phyloP scores from a whole-genome alignment of 805 yeast genomes.

The Kodamaea leandrae region DNA sequence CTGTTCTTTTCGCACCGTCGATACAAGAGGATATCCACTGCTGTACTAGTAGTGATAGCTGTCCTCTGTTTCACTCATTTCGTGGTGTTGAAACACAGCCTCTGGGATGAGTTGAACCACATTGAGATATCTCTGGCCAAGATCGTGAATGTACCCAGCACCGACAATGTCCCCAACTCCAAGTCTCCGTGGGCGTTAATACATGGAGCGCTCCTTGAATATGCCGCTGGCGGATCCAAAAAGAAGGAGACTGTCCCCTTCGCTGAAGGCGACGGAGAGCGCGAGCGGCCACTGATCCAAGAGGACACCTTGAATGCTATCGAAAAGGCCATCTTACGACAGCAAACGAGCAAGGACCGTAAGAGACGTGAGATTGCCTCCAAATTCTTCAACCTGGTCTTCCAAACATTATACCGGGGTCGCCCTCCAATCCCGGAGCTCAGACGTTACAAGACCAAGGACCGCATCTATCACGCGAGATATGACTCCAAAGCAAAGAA shows the following conservation, averaged over 20 bases:
- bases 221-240: slow-evolving; percentile 3
- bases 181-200: background rate
- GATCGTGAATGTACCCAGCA: slow-evolving; percentile 1
- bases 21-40: slow-evolving; percentile 6
- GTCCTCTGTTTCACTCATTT: slow-evolving; percentile 7
- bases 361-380: slow-evolving; percentile 29
- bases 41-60: slow-evolving; percentile 1
- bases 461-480: slow-evolving; percentile 54
- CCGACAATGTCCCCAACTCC: background rate
- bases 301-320: background rate
- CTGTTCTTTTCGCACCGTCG: slow-evolving; percentile 6
- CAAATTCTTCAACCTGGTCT: slow-evolving; percentile 41
- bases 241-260: slow-evolving; percentile 7
- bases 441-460: slow-evolving; percentile 41
- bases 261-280: background rate
- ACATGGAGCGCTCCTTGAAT: background rate
- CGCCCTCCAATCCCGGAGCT: slow-evolving; percentile 46
- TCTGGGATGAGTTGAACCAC: slow-evolving; percentile 6
- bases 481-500: slow-evolving; percentile 32
- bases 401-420: slow-evolving; percentile 39
- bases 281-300: slow-evolving; percentile 1
- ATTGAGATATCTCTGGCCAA: slow-evolving; percentile 5
- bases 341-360: slow-evolving; percentile 4
- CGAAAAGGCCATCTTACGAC: background rate
- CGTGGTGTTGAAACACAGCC: slow-evolving; percentile 3